These are phyloP conservation scores for Globisporangium orthogonon DNA, from an alignment of 352 stramenopile genomes.

Conservation along the genomic window DNA sequence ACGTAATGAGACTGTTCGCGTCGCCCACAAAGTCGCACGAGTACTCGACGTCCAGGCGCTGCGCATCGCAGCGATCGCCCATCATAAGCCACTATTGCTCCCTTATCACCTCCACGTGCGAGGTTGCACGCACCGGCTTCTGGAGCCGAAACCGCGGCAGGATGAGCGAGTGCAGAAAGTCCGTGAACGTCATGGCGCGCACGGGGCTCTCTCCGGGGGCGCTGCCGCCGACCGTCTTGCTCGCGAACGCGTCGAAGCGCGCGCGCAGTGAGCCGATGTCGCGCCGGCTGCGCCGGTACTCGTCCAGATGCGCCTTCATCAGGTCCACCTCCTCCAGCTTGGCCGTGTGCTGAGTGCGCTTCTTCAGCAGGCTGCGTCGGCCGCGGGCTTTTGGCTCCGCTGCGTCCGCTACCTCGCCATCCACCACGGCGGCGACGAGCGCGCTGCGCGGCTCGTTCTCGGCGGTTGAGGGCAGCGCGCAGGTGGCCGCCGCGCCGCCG, in stretches of 20 bases:
- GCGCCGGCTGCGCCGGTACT: conserved; percentile 41
- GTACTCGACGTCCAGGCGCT: conserved; percentile 55
- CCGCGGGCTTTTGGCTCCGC: conserved; percentile 16
- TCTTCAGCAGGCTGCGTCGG: conserved; percentile 47
- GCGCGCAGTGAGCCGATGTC: conserved; percentile 32
- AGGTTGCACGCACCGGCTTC: conserved; percentile 18
- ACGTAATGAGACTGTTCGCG: conserved; percentile 64
- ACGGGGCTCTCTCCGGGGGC: conserved; percentile 12
- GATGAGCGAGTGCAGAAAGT: conserved; percentile 74
- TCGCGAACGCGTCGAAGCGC: conserved; percentile 61
- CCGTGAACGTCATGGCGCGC: conserved; percentile 71
- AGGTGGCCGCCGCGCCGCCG: conserved; percentile 1
- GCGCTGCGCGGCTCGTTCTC: conserved; percentile 8
- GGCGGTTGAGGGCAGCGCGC: not conserved
- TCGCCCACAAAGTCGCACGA: conserved; percentile 71
- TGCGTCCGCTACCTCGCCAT: conserved; percentile 7
- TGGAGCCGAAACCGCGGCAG: conserved; percentile 63
- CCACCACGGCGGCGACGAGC: conserved; percentile 9
- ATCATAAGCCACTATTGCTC: too few species aligned
- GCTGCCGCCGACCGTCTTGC: conserved; percentile 21
- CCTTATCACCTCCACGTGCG: too few species aligned
- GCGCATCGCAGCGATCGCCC: not conserved
- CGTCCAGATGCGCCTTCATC: conserved; percentile 62
- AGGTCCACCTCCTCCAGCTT: conserved; percentile 57
- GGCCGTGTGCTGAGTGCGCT: conserved; percentile 47